Base-by-base conservation (phyloP, 306 rosid genomes). In the Trichosanthes truncata region DNA sequence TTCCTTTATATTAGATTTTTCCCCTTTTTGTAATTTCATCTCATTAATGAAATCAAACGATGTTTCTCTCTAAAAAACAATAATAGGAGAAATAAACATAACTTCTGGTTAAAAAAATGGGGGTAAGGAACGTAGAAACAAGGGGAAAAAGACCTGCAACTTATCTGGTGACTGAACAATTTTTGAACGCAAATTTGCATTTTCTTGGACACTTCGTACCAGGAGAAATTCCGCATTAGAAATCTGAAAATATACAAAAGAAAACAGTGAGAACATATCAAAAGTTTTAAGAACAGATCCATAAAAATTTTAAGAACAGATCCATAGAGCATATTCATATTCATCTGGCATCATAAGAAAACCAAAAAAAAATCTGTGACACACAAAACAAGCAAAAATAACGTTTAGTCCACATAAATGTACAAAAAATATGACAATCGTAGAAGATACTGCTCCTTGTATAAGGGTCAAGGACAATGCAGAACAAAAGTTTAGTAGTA, bases 81-180 rank as follows among this genome's bases (percentile, higher is more conserved):
- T 20, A 21, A 20, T 3, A 10, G 76, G 76, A 10, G 36, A 20
- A 41, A 41, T 21, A 41, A 68, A 69, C 20, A 69, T 23, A 40
- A 41, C 35, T 41, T 69, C 15, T 43, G 6, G 55, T 41, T 1
- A 18, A 31, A 53, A 29, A 74, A 25, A 40, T 5, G 43, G 55
- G 25, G 53, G 45, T 9, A 59, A 21, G 40, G 33, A 59, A 60
- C 10, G 31, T 21, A 75, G 75, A 71, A 35, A 45, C 62, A 33
- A 77, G 48, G 57, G 40, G 55, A 38, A n/a, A 18, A 15, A 18
- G 49, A 94, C 97, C 97, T 92, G 93, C 81, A 94, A 81, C 85
- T 91, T 94, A 87, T 94, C 95, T 38, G 97, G 98, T 13, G 98
- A 94, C 33, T 94, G 97, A 45, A 86, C 93, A 68, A 94, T 81